Evolutionary conservation across 257 asterid genomes (phyloP), one percentile per base, ranked within the genome.

Genomic region (Phtheirospermum japonicum): DNA sequence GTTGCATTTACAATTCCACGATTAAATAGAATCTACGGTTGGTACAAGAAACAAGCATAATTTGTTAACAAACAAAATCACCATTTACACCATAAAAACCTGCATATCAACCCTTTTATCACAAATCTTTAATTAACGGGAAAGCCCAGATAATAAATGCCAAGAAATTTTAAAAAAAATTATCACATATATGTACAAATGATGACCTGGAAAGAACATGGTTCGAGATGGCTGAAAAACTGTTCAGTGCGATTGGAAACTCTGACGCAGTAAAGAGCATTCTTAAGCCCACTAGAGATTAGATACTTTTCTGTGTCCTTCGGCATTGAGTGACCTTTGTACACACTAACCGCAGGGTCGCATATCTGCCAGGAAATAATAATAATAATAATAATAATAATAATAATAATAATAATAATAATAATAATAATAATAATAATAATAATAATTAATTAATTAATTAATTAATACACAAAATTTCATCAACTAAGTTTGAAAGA

Each of bases 261-360:
- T 71, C 84, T 85, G 63, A 93, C 63, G 56, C 92, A 70, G 73
- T 85, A 93, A 13, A 89, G 85, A 42, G 97, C 94, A 70, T 93
- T 81, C 78, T 81, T 82, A 59, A 93, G 95, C 67, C 97, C 96
- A 61, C 83, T 70, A 40, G 92, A 76, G 43, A 71, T 73, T 23
- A 93, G 96, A 75, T 85, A 76, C 72, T 87, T 83, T 74, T 87
- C 95, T 16, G 97, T 83, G 70, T 84, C 95, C 83, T 89, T 82
- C 11, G 90, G 86, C 90, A 93, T 79, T 64, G 84, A 74, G 66
- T 79, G 69, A 56, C 97, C 95, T 79, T 93, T 85, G 68, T 70
- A 93, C 57, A 87, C 95, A 66, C 95, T 89, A 31, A 84, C 94
- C 23, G 99, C 95, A 72, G 93, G 95, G 70, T 93, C 96, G 52